Base-by-base conservation (phyloP, 371 early-diverging fungal species). In the Apophysomyces sp. region DNA sequence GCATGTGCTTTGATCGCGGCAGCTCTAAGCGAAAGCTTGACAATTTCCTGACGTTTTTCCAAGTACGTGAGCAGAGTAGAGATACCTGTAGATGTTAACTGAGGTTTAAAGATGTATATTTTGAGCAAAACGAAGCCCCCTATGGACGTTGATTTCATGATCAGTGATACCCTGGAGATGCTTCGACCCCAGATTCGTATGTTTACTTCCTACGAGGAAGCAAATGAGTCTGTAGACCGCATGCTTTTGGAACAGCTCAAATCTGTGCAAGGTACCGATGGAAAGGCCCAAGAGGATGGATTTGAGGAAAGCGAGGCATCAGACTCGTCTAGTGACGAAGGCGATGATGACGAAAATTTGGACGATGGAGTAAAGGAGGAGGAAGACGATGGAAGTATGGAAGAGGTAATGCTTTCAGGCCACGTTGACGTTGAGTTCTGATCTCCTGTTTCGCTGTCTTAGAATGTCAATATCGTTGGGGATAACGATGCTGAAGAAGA, bases 81-180 rank as follows among this genome's bases (percentile, higher is more conserved):
- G 24, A 37, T 24, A 6, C n/a, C 16, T 12, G 34, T 16, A 11
- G 8, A 16, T 40, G 13, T 41, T 11, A 28, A 15, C 0, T 31
- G n/a, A n/a, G n/a, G 13, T 49, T 27, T 49, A 4, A 58, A 91
- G 85, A 84, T 97, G 86, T 98, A 98, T 68, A 75, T 94, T 8
- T 67, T 92, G 16, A 85, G 91, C 44, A 98, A 98, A 73, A 74
- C 80, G 31, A 78, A 81, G 15, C 75, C 92, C 28, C 94, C 98
- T 4, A 88, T 95, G 74, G 98, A 98, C 57, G 84, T 95, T 5
- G 92, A 93, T 44, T 98, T 94, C 66, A 82, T 89, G 74, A 73
- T 98, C 7, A 82, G 88, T 53, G 95, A 92, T 55, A 87, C 91
- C 2, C 85, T 91, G 26, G 94, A 93, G 57, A 73, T 84, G 67